These are phyloP conservation scores for sunflower (Helianthus annuus) DNA, from an alignment of 129 eudicot species.

Conservation along the genomic window DNA sequence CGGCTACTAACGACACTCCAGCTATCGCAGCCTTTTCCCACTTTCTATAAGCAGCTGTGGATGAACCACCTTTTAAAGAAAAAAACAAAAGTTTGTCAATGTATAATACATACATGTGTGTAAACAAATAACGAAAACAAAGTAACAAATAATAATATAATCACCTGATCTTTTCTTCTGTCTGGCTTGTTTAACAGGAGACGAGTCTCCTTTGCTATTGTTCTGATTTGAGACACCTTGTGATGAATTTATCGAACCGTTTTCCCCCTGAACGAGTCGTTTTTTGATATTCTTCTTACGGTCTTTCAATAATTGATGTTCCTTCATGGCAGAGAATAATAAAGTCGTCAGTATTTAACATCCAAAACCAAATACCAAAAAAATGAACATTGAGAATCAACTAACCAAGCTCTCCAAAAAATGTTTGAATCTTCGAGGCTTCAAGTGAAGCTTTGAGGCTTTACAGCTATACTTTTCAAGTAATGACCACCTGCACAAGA, in stretches of 20 bases:
- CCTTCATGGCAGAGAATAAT: conserved; percentile 49
- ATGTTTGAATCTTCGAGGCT: conserved; percentile 87
- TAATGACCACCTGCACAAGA: conserved; percentile 80
- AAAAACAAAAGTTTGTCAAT: conserved; percentile 7
- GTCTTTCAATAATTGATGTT: conserved; percentile 77
- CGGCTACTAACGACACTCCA: conserved; percentile 96
- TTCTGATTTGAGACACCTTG: conserved; percentile 38
- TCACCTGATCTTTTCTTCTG: conserved; percentile 61
- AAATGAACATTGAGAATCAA: conserved; percentile 11
- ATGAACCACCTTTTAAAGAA: conserved; percentile 40
- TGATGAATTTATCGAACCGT: conserved; percentile 43
- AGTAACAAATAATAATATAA: neutral
- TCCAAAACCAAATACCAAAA: neutral
- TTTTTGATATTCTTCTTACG: conserved; percentile 64
- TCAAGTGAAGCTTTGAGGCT: conserved; percentile 93
- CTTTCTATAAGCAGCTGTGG: conserved; percentile 73
- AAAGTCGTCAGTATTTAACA: conserved; percentile 5
- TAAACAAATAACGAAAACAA: neutral
- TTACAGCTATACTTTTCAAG: conserved; percentile 90
- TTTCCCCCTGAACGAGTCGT: conserved; percentile 60
- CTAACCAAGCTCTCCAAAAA: conserved; percentile 84
- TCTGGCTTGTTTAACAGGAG: conserved; percentile 47
- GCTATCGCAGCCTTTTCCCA: conserved; percentile 99
- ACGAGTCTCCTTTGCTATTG: conserved; percentile 58
- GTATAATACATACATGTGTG: neutral